A percentile compares a stretch with the other conserved stretches of the same genome.
These are phyloP conservation scores for Crepidotus variabilis DNA, from an alignment of 768 basidiomycete species.

Conservation along the genomic window DNA sequence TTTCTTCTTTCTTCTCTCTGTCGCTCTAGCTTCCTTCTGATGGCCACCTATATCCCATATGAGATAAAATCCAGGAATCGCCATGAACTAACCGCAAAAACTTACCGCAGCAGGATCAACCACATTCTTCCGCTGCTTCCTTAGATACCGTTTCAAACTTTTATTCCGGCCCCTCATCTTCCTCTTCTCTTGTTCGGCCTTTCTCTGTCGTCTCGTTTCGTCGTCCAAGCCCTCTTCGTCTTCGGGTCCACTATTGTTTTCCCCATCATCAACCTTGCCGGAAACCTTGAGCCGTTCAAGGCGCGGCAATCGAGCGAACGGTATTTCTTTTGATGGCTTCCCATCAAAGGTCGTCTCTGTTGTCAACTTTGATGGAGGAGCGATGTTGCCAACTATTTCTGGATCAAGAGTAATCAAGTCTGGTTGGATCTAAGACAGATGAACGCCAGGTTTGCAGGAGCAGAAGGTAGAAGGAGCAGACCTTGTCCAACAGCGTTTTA, in stretches of 20 bases:
- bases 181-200: constrained; percentile 55
- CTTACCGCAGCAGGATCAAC: constrained; percentile 63
- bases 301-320: constrained; percentile 75
- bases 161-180: constrained; percentile 88
- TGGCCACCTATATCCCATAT: constrained; percentile 40
- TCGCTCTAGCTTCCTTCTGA: constrained; percentile 64
- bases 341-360: constrained; percentile 33
- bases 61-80: not conserved
- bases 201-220: constrained; percentile 24
- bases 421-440: constrained; percentile 67
- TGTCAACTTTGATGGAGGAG: constrained; percentile 56
- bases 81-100: not conserved
- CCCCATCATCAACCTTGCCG: constrained; percentile 72
- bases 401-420: constrained; percentile 88
- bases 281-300: constrained; percentile 69
- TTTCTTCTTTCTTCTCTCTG: constrained; percentile 43
- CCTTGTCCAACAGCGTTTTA: constrained; percentile 86
- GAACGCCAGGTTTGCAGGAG: not conserved
- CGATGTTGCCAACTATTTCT: constrained; percentile 69
- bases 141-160: constrained; percentile 78
- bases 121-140: constrained; percentile 94
- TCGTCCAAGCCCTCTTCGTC: constrained; percentile 38
- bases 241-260: constrained; percentile 41
- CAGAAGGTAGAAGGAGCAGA: constrained; percentile 21
- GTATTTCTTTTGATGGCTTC: constrained; percentile 40